phyloP scores from a whole-genome alignment of 345 rosid genomes.

The Acer campestre region DNA sequence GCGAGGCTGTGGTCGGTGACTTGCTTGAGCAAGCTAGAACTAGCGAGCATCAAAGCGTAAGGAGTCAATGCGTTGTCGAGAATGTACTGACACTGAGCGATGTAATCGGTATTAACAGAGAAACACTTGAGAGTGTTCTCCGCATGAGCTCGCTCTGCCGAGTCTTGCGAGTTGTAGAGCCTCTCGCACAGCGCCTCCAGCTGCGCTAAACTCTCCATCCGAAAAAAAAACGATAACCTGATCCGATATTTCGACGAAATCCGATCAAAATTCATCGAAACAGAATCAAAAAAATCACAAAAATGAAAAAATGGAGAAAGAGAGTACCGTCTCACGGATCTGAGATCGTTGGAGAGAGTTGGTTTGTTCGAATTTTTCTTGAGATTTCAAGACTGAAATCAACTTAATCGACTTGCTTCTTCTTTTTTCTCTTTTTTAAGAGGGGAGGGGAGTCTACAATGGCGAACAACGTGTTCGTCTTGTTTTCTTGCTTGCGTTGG shows the following conservation, averaged over 20 bases:
- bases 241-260: not conserved
- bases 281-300: not conserved
- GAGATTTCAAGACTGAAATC: not conserved
- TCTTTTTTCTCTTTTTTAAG: not conserved
- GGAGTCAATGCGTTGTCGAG: conserved; percentile 97
- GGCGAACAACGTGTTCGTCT: not conserved
- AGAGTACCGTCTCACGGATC: not conserved
- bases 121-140: conserved; percentile 94
- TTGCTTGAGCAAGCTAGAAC: conserved; percentile 95
- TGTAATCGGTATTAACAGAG: conserved; percentile 84
- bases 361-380: not conserved
- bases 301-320: not conserved
- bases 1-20: conserved; percentile 94
- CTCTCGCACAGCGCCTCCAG: conserved; percentile 97
- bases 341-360: not conserved
- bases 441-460: not conserved
- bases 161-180: conserved; percentile 91
- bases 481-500: not conserved
- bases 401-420: not conserved
- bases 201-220: conserved; percentile 97
- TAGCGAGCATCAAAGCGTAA: conserved; percentile 97
- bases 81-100: conserved; percentile 94
- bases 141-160: conserved; percentile 86
- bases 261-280: not conserved
- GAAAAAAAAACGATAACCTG: not conserved